phyloP scores from a whole-genome alignment of 2,329 filamentous ascomycete genomes.

The Chrysosporium keratinophilum region DNA sequence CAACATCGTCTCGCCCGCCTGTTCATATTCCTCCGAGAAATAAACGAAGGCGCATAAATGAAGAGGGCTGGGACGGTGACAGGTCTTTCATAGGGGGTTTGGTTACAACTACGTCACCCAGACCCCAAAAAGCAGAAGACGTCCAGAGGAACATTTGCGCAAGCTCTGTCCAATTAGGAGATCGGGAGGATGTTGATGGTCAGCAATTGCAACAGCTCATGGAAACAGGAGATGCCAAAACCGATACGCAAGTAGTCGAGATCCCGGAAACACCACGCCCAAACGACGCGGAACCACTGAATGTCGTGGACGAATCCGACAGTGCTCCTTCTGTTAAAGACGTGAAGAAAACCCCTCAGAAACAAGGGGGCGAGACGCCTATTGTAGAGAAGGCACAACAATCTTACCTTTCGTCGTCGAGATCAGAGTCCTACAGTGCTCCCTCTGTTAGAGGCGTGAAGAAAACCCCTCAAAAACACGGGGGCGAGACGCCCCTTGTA shows the following conservation, averaged over 20 bases:
- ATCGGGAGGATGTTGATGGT: background rate
- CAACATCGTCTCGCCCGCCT: constrained; percentile 51
- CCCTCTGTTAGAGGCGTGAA: no score
- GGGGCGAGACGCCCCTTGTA: no score
- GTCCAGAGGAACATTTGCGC: background rate
- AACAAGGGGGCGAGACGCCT: background rate
- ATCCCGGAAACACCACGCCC: background rate
- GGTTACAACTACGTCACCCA: background rate
- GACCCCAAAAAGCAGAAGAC: background rate
- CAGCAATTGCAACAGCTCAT: background rate
- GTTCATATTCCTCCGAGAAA: constrained; percentile 67
- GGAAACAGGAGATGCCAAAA: background rate
- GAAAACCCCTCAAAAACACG: no score
- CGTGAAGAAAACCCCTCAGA: background rate
- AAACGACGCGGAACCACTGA: background rate
- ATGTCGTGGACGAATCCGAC: background rate
- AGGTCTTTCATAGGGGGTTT: background rate
- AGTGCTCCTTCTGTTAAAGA: background rate
- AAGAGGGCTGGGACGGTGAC: constrained; percentile 14
- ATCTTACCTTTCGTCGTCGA: constrained; percentile 6
- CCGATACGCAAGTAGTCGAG: background rate
- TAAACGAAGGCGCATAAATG: constrained; percentile 49
- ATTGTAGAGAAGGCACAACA: no score
- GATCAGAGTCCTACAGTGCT: background rate
- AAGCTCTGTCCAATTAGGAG: background rate